Evolutionary conservation across 2,329 filamentous ascomycete species (phyloP).

Genomic region (Botrytis galanthina): DNA sequence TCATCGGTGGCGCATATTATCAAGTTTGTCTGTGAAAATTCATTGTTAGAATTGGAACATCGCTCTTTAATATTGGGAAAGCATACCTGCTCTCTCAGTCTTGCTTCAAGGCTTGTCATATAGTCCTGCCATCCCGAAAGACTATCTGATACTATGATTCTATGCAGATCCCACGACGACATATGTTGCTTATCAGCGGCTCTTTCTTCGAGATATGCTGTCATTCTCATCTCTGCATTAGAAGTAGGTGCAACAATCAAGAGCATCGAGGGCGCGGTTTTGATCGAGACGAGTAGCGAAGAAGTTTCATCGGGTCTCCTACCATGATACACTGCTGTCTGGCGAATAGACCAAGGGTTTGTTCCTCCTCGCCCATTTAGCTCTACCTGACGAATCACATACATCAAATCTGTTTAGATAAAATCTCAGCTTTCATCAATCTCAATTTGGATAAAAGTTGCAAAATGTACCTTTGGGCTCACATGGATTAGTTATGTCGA

Average conservation of each 20-base stretch:
- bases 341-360: conserved; percentile 41
- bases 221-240: conserved; percentile 17
- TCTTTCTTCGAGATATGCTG: neutral
- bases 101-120: conserved; percentile 26
- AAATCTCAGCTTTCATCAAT: neutral
- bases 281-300: neutral
- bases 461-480: neutral
- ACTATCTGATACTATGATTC: conserved; percentile 26
- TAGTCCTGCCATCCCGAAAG: conserved; percentile 28
- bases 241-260: conserved; percentile 25
- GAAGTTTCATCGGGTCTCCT: neutral
- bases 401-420: conserved; percentile 23
- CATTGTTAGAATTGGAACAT: neutral
- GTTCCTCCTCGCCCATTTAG: conserved; percentile 19
- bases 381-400: conserved; percentile 29
- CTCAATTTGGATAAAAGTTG: neutral
- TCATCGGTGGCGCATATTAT: neutral
- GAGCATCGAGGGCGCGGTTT: conserved; percentile 10
- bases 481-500: neutral
- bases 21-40: neutral
- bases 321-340: conserved; percentile 41
- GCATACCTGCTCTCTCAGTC: conserved; percentile 22
- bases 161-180: conserved; percentile 25
- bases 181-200: neutral
- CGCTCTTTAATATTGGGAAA: neutral